phyloP scores from a whole-genome alignment of 1,284 basidiomycete genomes.

The Cutaneotrichosporon mucoides region DNA sequence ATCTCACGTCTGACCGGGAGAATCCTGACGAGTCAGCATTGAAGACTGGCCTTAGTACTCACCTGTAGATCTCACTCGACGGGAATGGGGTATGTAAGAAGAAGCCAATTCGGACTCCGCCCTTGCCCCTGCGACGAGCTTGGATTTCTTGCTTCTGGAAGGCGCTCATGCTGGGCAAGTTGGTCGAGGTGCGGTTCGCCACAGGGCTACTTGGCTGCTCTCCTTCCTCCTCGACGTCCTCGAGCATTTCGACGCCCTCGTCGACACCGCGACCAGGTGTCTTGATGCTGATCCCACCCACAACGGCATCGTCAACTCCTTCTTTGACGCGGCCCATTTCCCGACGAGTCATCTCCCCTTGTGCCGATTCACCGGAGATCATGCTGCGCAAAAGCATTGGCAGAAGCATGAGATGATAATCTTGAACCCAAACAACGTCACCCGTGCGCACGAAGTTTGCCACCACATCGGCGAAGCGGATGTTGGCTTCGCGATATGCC shows the following conservation, averaged over 20 bases:
- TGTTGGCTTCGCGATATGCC: slow-evolving; percentile 94
- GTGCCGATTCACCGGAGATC: slow-evolving; percentile 65
- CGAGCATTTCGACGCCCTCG: slow-evolving; percentile 40
- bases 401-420: slow-evolving; percentile 96
- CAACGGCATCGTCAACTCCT: slow-evolving; percentile 60
- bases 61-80: slow-evolving; percentile 96
- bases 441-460: slow-evolving; percentile 70
- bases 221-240: slow-evolving; percentile 41
- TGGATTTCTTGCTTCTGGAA: slow-evolving; percentile 44
- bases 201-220: slow-evolving; percentile 25
- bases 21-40: slow-evolving; percentile 58
- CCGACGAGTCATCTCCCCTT: slow-evolving; percentile 60
- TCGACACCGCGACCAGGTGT: slow-evolving; percentile 12
- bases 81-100: slow-evolving; percentile 99
- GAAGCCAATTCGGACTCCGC: slow-evolving; percentile 84
- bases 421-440: slow-evolving; percentile 98
- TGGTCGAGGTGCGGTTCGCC: slow-evolving; percentile 9
- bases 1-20: slow-evolving; percentile 96
- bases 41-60: slow-evolving; percentile 30
- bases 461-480: slow-evolving; percentile 88
- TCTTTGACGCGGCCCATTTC: slow-evolving; percentile 73
- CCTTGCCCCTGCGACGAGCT: slow-evolving; percentile 46
- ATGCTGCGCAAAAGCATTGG: slow-evolving; percentile 88
- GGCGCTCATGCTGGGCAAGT: slow-evolving; percentile 31
- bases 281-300: slow-evolving; percentile 44